phyloP scores from a whole-genome alignment of 352 stramenopile species.

The Phytopythium montanum region DNA sequence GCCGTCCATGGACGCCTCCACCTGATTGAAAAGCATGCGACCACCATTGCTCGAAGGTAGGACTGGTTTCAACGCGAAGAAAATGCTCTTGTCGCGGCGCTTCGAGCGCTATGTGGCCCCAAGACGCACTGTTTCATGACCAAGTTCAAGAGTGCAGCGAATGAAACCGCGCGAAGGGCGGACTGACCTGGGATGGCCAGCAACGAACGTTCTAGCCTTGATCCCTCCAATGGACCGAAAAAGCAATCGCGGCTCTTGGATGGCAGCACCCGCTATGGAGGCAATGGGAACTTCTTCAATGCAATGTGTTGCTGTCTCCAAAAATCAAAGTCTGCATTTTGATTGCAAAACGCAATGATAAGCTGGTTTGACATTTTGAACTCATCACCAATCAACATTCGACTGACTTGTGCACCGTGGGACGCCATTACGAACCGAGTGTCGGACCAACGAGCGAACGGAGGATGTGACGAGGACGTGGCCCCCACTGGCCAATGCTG shows the following conservation, averaged over 20 bases:
- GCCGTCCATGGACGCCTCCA: not conserved
- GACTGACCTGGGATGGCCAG: not conserved
- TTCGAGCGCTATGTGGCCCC: not conserved
- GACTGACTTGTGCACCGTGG: too few relatives aligned
- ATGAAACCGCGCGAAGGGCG: slow-evolving; percentile 3
- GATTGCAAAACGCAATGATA: too few relatives aligned
- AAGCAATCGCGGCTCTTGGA: not conserved
- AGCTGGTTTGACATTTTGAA: too few relatives aligned
- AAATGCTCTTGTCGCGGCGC: not conserved
- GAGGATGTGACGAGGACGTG: slow-evolving; percentile 1
- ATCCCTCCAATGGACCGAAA: not conserved
- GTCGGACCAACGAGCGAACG: slow-evolving; percentile 7
- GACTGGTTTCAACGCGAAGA: not conserved
- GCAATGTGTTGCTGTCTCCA: too few relatives aligned
- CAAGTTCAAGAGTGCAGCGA: slow-evolving; percentile 3
- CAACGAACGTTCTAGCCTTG: not conserved
- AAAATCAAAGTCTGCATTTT: too few relatives aligned
- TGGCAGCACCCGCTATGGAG: too few relatives aligned
- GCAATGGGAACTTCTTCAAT: too few relatives aligned
- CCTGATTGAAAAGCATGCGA: slow-evolving; percentile 1
- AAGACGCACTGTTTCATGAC: not conserved
- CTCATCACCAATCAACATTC: too few relatives aligned
- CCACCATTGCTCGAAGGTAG: not conserved
- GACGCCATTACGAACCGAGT: too few relatives aligned
- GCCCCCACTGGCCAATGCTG: not conserved